Percentiles rank a stretch among this genome's conserved stretches.
phyloP scores from a whole-genome alignment of 2,329 filamentous ascomycete genomes.

The Ophiognomonia clavigignenti-juglandacearum region DNA sequence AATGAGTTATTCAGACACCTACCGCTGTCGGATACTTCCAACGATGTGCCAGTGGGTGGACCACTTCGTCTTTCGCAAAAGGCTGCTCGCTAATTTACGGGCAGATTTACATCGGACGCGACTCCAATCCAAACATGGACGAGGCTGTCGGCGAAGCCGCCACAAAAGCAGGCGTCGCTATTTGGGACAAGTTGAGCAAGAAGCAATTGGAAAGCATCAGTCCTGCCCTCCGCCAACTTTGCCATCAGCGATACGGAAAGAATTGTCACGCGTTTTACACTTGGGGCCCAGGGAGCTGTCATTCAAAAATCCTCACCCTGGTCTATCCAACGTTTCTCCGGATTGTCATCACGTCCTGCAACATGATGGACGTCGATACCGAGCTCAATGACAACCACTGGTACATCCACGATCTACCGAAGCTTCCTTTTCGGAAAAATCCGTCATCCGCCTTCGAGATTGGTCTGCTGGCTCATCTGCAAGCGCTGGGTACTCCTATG shows the following conservation, averaged over 20 bases:
- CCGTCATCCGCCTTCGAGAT: conserved; percentile 16
- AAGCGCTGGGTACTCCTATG: conserved; percentile 17
- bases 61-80: not conserved
- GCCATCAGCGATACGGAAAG: conserved; percentile 17
- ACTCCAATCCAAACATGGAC: conserved; percentile 19
- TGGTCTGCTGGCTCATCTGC: conserved; percentile 18
- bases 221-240: conserved; percentile 11
- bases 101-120: conserved; percentile 21
- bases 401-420: conserved; percentile 24
- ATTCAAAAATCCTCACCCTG: conserved; percentile 21
- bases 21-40: conserved; percentile 15
- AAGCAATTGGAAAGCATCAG: conserved; percentile 17
- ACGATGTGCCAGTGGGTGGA: conserved; percentile 16
- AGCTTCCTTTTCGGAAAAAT: not conserved
- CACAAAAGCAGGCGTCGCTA: conserved; percentile 9
- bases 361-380: conserved; percentile 24
- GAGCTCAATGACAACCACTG: conserved; percentile 22
- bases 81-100: not conserved
- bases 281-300: conserved; percentile 18
- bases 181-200: conserved; percentile 15
- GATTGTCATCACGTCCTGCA: conserved; percentile 23
- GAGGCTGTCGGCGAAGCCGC: conserved; percentile 10
- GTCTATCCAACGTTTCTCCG: conserved; percentile 21
- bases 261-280: conserved; percentile 22
- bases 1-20: conserved; percentile 19